A percentile compares a stretch with the other conserved stretches of the same genome.
phyloP scores from a whole-genome alignment of 1,139 yeast genomes.

The Candida pseudocylindracea region DNA sequence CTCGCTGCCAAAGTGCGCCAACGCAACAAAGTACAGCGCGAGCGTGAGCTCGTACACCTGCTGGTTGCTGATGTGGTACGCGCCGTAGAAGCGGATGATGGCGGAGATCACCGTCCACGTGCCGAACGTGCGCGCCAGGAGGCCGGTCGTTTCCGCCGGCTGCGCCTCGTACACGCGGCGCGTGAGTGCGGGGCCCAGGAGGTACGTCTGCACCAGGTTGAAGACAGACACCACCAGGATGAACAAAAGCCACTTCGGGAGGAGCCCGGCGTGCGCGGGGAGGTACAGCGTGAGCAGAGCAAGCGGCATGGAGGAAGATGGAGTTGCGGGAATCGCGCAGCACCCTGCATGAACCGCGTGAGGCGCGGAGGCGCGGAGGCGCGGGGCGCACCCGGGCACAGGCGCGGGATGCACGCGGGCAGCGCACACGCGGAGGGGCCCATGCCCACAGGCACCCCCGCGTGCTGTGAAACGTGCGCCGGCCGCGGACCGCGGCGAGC shows the following conservation, averaged over 20 bases:
- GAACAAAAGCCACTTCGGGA: conserved; percentile 25
- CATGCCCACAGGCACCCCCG: no score
- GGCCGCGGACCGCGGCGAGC: no score
- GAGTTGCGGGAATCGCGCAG: no score
- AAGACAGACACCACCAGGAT: conserved; percentile 78
- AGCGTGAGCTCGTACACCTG: conserved; percentile 61
- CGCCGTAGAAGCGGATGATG: conserved; percentile 70
- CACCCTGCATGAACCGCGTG: no score
- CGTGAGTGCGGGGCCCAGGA: conserved; percentile 50
- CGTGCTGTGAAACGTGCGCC: no score
- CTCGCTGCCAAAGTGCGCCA: conserved; percentile 64
- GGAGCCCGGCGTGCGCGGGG: conserved; percentile 7
- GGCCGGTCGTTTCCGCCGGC: conserved; percentile 26
- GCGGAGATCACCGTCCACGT: conserved; percentile 91
- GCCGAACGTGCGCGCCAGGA: conserved; percentile 90
- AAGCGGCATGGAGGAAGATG: no score
- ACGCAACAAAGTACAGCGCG: conserved; percentile 70
- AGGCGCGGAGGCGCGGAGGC: no score
- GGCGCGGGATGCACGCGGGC: no score
- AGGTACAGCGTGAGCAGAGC: background rate
- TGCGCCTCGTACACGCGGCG: conserved; percentile 40
- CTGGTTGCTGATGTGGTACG: conserved; percentile 38
- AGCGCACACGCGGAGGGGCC: no score
- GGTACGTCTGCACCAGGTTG: conserved; percentile 78
- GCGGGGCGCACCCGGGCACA: no score